These are phyloP conservation scores for Magnolia sinica DNA, from an alignment of 164 flowering plant species.

Conservation along the genomic window DNA sequence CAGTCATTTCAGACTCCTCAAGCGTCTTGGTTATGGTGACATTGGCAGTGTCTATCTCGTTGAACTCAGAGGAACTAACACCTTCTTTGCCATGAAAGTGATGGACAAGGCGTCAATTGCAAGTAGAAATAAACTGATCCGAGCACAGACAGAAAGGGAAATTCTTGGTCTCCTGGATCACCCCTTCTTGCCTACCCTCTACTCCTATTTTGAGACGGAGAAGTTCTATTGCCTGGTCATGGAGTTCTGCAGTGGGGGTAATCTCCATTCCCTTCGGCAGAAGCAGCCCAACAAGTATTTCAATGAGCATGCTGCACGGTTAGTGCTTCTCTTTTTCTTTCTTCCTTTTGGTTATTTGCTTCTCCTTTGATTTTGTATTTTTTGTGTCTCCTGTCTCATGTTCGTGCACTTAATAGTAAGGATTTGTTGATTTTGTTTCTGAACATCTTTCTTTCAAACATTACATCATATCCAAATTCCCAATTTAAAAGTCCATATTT, in stretches of 20 bases:
- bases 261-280: slow-evolving; percentile 73
- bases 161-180: slow-evolving; percentile 75
- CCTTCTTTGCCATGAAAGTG: slow-evolving; percentile 74
- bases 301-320: slow-evolving; percentile 75
- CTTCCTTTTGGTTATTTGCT: background rate
- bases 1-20: slow-evolving; percentile 62
- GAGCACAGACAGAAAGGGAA: slow-evolving; percentile 79
- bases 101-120: slow-evolving; percentile 78
- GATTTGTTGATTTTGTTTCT: background rate
- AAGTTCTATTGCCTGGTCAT: slow-evolving; percentile 78
- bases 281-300: slow-evolving; percentile 75
- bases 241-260: slow-evolving; percentile 87
- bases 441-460: background rate
- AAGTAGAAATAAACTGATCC: slow-evolving; percentile 60
- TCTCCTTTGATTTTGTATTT: background rate
- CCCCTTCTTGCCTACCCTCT: slow-evolving; percentile 76
- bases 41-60: slow-evolving; percentile 78
- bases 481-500: background rate
- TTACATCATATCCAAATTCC: background rate
- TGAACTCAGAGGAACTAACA: slow-evolving; percentile 56
- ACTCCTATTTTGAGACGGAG: slow-evolving; percentile 75
- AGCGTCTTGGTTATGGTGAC: slow-evolving; percentile 78
- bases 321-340: background rate
- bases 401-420: background rate
- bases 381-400: background rate